These are phyloP conservation scores for Nyssa sinensis DNA, from an alignment of 148 eudicot species.

Conservation along the genomic window DNA sequence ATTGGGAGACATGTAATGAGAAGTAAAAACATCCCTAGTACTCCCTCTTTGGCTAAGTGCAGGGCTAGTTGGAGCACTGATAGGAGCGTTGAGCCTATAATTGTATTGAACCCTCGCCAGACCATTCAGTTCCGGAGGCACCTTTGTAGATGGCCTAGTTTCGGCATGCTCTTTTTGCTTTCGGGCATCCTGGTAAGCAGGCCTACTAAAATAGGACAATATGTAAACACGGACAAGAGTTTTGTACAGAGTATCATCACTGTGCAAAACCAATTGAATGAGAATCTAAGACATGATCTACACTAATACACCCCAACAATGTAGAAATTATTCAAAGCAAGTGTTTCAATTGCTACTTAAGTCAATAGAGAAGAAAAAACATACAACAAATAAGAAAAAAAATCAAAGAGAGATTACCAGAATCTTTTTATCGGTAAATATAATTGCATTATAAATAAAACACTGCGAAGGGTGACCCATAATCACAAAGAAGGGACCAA, in stretches of 20 bases:
- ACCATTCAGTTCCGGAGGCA: slow-evolving; percentile 17
- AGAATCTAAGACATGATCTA: too few relatives aligned
- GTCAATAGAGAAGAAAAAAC: too few relatives aligned
- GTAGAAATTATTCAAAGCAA: neutral
- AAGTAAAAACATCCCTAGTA: slow-evolving; percentile 31
- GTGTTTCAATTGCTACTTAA: too few relatives aligned
- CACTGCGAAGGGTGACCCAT: too few relatives aligned
- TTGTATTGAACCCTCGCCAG: slow-evolving; percentile 23
- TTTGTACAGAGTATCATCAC: too few relatives aligned
- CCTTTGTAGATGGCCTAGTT: slow-evolving; percentile 29
- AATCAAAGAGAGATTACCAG: too few relatives aligned
- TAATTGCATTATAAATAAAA: too few relatives aligned
- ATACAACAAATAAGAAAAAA: too few relatives aligned
- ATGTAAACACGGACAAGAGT: neutral
- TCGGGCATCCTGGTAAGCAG: slow-evolving; percentile 20
- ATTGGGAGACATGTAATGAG: slow-evolving; percentile 28
- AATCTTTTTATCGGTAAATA: too few relatives aligned
- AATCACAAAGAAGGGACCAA: too few relatives aligned
- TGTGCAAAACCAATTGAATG: neutral
- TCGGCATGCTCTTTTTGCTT: slow-evolving; percentile 36
- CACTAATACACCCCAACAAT: too few relatives aligned
- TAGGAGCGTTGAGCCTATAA: slow-evolving; percentile 26
- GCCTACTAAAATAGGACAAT: slow-evolving; percentile 15
- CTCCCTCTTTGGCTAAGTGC: slow-evolving; percentile 49
- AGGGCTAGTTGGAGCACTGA: slow-evolving; percentile 58